Evolutionary conservation across 73 alveolate genomes (phyloP).

Genomic region (Paramecium pentaurelia): DNA sequence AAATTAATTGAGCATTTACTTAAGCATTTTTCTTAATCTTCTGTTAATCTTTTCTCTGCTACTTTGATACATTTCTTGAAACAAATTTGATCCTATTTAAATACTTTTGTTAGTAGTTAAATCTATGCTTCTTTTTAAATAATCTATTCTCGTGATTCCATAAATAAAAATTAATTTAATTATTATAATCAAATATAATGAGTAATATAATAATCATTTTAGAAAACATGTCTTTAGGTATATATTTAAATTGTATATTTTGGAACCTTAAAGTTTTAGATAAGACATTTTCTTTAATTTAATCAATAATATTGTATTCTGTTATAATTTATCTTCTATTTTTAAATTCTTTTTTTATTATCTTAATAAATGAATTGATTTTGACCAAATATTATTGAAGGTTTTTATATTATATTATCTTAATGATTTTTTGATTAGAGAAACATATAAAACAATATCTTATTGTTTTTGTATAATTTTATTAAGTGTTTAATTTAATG

Average conservation of each 20-base stretch:
- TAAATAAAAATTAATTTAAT: background rate
- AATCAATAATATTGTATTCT: background rate
- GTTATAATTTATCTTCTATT: background rate
- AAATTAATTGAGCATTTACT: background rate
- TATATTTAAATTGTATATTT: too few relatives aligned
- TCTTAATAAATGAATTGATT: background rate
- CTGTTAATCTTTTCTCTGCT: conserved; percentile 1
- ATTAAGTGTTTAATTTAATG: too few relatives aligned
- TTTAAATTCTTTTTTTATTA: background rate
- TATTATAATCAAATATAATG: background rate
- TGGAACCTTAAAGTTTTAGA: too few relatives aligned
- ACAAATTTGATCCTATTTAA: background rate
- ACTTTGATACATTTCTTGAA: background rate
- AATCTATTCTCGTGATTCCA: conserved; percentile 22
- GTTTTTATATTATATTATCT: background rate
- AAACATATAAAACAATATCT: too few relatives aligned
- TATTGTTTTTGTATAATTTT: too few relatives aligned
- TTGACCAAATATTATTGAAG: background rate
- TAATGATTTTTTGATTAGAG: too few relatives aligned
- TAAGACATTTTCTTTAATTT: too few relatives aligned
- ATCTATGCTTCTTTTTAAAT: background rate
- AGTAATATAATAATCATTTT: background rate
- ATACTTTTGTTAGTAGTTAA: background rate
- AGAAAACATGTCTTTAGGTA: too few relatives aligned
- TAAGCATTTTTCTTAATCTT: conserved; percentile 8